Conservation (phyloP, 2,329 filamentous ascomycete species). For the Botrytis cinerea region DNA sequence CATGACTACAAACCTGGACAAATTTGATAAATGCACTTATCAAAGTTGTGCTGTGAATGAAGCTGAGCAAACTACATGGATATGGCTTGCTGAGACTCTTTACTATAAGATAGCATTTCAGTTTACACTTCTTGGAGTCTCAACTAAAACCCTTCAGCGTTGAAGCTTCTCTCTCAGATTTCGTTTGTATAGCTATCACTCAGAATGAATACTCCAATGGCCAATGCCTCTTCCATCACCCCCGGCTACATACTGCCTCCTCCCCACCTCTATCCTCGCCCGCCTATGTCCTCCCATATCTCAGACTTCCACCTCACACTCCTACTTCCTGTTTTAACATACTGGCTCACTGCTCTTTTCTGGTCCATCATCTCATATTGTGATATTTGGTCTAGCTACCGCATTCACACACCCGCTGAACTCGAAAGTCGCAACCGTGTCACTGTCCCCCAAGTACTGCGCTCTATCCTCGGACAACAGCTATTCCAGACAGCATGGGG, state of each 20-base stretch:
- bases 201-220: slow-evolving; percentile 9
- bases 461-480: slow-evolving; percentile 3
- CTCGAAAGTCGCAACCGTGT: slow-evolving; percentile 84
- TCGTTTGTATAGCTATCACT: neutral
- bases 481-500: slow-evolving; percentile 4
- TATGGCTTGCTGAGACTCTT: neutral
- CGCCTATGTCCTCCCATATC: slow-evolving; percentile 71
- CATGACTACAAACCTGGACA: neutral
- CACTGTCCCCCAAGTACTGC: slow-evolving; percentile 66
- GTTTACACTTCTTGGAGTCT: neutral
- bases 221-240: neutral
- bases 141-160: neutral
- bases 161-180: neutral
- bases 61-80: neutral
- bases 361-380: slow-evolving; percentile 8
- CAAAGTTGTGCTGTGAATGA: neutral
- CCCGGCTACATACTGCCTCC: slow-evolving; percentile 58
- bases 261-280: slow-evolving; percentile 53
- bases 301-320: slow-evolving; percentile 77
- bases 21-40: neutral
- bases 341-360: slow-evolving; percentile 10
- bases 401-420: slow-evolving; percentile 79
- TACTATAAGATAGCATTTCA: neutral
- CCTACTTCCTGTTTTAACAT: slow-evolving; percentile 10
- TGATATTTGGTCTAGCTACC: slow-evolving; percentile 14